Conservation (phyloP, 352 stramenopile genomes). For the Globisporangium ultimum region DNA sequence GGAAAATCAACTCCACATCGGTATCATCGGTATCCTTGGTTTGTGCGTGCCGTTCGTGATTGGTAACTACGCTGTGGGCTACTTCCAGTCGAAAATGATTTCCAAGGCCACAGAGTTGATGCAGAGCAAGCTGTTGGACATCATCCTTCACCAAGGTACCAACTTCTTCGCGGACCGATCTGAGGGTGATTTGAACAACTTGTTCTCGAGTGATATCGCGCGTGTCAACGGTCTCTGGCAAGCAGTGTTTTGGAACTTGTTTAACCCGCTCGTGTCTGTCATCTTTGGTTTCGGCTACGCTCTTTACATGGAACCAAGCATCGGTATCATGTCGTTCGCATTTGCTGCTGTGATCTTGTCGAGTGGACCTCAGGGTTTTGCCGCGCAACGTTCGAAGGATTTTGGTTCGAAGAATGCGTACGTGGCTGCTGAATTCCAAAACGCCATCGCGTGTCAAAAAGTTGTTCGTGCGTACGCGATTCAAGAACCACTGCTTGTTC, state of each 20-base stretch:
- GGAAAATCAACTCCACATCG: slow-evolving; percentile 54
- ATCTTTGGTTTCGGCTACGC: slow-evolving; percentile 84
- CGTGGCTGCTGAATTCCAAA: slow-evolving; percentile 85
- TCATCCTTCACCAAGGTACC: slow-evolving; percentile 77
- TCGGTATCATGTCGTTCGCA: slow-evolving; percentile 80
- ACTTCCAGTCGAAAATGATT: slow-evolving; percentile 91
- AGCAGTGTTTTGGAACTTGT: slow-evolving; percentile 86
- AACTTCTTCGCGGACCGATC: slow-evolving; percentile 83
- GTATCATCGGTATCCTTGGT: slow-evolving; percentile 70
- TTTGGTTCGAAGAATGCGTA: slow-evolving; percentile 88
- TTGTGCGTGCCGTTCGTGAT: slow-evolving; percentile 83
- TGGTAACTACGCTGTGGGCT: slow-evolving; percentile 83
- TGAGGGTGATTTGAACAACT: slow-evolving; percentile 86
- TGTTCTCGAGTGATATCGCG: slow-evolving; percentile 84
- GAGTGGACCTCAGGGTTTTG: slow-evolving; percentile 80
- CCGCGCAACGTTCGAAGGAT: slow-evolving; percentile 78
- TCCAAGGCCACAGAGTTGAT: slow-evolving; percentile 81
- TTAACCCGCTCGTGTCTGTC: slow-evolving; percentile 78
- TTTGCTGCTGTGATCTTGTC: slow-evolving; percentile 80
- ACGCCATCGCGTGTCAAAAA: slow-evolving; percentile 82
- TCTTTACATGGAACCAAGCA: slow-evolving; percentile 77
- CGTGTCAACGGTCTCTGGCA: slow-evolving; percentile 86
- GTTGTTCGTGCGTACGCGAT: slow-evolving; percentile 85
- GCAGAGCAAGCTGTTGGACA: slow-evolving; percentile 69
- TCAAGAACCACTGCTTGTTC: slow-evolving; percentile 69